Base-by-base conservation (phyloP, 2,329 filamentous ascomycete genomes). In the Clarireedia hainanense region DNA sequence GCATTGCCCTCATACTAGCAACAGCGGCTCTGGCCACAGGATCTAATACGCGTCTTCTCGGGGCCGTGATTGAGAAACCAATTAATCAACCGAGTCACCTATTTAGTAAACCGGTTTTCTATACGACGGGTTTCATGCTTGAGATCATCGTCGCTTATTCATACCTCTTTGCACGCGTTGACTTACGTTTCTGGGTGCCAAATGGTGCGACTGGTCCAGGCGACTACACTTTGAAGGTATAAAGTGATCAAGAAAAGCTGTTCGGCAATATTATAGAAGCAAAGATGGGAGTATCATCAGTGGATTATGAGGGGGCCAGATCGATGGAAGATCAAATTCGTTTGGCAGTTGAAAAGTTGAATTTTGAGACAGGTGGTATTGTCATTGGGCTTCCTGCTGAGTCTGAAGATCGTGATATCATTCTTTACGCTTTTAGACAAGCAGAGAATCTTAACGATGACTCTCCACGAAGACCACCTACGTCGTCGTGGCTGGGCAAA, bases 91-190 rank as follows among this genome's bases (percentile, higher is more conserved):
- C 60, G 14, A 54, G 42, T 3, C 48, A 49, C 20, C 54, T 60
- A 9, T 79, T 89, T 63, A 74, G 74, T 66, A 87, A 85, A 68
- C 79, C 82, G 1, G 80, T 80, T 63, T 95, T 89, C 74, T 95
- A 92, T 73, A 73, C 83, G 65, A 88, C 92, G 73, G 87, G 88
- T 72, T 94, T 88, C 66, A 74, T 73, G 20, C 75, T 91, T 36
- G 90, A 95, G 71, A 73, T 91, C 43, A 65, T 86, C 26, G 81
- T 89, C 37, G 77, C 91, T 4, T 78, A 77, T 50, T 71, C 84
- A 9, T 91, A 88, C 70, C 77, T 84, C 0, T 65, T 87, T 20
- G 69, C 77, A 20, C 80, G 89, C 17, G 83, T 92, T 59, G 90
- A 95, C 69, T 75, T 78, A 58, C 80, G 86, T 46, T 95, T 92